phyloP scores from a whole-genome alignment of 2,329 filamentous ascomycete genomes.

The Escovopsis sp. region DNA sequence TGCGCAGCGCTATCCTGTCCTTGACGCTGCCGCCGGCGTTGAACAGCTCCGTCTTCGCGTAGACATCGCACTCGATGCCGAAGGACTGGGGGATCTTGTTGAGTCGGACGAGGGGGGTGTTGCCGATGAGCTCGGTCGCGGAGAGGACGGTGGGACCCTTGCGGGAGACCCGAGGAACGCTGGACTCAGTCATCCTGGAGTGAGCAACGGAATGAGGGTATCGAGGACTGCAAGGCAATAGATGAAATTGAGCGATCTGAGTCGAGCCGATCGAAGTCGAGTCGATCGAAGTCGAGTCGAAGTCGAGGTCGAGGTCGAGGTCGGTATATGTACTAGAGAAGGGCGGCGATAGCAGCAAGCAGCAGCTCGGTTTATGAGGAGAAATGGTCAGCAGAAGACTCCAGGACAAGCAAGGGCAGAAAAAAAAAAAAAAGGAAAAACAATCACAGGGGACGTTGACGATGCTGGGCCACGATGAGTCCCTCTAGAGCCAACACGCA shows the following conservation, averaged over 20 bases:
- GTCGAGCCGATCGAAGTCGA: no score
- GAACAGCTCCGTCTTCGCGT: conserved; percentile 85
- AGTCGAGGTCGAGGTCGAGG: no score
- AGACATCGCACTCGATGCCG: conserved; percentile 77
- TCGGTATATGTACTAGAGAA: no score
- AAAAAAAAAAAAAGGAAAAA: neutral
- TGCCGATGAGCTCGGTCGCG: conserved; percentile 80
- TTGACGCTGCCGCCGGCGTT: conserved; percentile 91
- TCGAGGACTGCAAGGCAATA: no score
- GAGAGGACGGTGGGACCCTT: conserved; percentile 32
- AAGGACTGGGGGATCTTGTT: conserved; percentile 87
- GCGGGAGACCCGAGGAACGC: conserved; percentile 17
- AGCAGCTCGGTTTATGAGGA: neutral
- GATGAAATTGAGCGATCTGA: no score
- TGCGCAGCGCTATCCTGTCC: conserved; percentile 86
- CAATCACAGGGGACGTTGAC: no score
- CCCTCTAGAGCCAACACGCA: no score
- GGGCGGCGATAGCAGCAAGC: neutral
- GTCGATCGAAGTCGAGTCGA: no score
- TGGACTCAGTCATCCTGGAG: conserved; percentile 9
- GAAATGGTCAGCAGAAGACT: neutral
- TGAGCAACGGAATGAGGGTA: neutral
- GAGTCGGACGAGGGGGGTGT: conserved; percentile 85
- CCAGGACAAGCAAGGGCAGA: neutral
- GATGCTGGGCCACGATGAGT: no score